Conservation (phyloP, 2,329 filamentous ascomycete species). For the Pseudogymnoascus sp. region DNA sequence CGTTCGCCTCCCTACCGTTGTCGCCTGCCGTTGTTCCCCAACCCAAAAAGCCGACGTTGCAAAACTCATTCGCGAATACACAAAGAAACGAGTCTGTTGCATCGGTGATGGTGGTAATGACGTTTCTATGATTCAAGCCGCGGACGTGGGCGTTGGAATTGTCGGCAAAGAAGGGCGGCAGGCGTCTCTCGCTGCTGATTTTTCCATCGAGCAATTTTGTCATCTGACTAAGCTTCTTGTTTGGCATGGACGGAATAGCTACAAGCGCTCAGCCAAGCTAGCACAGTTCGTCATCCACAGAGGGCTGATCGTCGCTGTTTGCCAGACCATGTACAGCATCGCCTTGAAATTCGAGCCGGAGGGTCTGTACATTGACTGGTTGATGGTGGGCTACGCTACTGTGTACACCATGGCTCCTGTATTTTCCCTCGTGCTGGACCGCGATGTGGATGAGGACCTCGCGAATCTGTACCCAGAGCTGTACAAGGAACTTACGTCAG, state of each 20-base stretch:
- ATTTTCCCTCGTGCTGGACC: slow-evolving; percentile 86
- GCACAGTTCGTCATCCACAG: slow-evolving; percentile 98
- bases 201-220: slow-evolving; percentile 90
- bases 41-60: slow-evolving; percentile 96
- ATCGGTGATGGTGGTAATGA: slow-evolving; percentile 98
- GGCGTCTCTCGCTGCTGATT: slow-evolving; percentile 89
- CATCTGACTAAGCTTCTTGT: slow-evolving; percentile 95
- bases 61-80: slow-evolving; percentile 79
- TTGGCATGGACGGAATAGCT: slow-evolving; percentile 96
- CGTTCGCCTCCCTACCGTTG: slow-evolving; percentile 80
- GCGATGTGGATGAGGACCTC: slow-evolving; percentile 87
- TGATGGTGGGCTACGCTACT: slow-evolving; percentile 92
- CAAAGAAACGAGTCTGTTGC: slow-evolving; percentile 91
- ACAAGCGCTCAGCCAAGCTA: slow-evolving; percentile 91
- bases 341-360: slow-evolving; percentile 88
- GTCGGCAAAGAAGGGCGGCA: slow-evolving; percentile 96
- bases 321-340: slow-evolving; percentile 95
- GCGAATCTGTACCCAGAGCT: slow-evolving; percentile 94
- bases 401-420: slow-evolving; percentile 92
- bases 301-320: slow-evolving; percentile 88
- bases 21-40: slow-evolving; percentile 92
- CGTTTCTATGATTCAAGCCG: slow-evolving; percentile 97
- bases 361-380: slow-evolving; percentile 91
- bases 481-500: slow-evolving; percentile 92
- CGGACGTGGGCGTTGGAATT: slow-evolving; percentile 94